Percentiles rank a stretch among this genome's conserved stretches.
Conservation (phyloP, 441 rosid species). For the Eruca vesicaria region DNA sequence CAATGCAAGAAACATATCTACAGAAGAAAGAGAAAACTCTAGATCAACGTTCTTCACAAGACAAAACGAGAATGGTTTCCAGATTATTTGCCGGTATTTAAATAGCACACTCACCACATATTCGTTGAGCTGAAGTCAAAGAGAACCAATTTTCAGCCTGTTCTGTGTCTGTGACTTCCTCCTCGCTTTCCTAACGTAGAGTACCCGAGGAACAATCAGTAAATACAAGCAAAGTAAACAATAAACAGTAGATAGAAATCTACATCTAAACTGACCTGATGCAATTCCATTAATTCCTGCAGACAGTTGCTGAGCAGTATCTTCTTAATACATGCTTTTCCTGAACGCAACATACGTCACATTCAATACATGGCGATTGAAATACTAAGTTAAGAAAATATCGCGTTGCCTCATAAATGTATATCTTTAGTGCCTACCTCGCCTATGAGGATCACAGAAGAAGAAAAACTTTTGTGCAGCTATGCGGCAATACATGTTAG, state of each 20-base stretch:
- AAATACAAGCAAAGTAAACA: not conserved
- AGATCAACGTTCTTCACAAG: slow-evolving; percentile 1
- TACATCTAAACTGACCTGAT: slow-evolving; percentile 70
- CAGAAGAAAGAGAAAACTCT: slow-evolving; percentile 26
- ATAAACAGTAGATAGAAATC: no score
- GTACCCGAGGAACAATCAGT: slow-evolving; percentile 10
- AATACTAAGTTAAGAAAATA: not conserved
- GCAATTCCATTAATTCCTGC: slow-evolving; percentile 98
- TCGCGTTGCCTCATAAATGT: not conserved
- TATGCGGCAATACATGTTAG: slow-evolving; percentile 92
- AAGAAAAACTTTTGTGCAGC: slow-evolving; percentile 98
- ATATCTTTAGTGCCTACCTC: slow-evolving; percentile 53
- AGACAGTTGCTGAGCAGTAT: slow-evolving; percentile 96
- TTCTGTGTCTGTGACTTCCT: slow-evolving; percentile 96
- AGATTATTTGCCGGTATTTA: not conserved
- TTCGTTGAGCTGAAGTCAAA: slow-evolving; percentile 96
- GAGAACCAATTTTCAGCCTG: slow-evolving; percentile 99
- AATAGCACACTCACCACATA: slow-evolving; percentile 63
- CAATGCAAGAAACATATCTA: slow-evolving; percentile 94
- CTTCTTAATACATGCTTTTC: slow-evolving; percentile 96
- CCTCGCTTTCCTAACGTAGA: slow-evolving; percentile 81
- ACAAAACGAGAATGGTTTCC: not conserved
- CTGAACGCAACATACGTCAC: slow-evolving; percentile 39
- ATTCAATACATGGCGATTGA: slow-evolving; percentile 9
- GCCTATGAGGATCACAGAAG: slow-evolving; percentile 97